Base-by-base conservation (phyloP, 352 stramenopile genomes). In the Phytophthora melonis region DNA sequence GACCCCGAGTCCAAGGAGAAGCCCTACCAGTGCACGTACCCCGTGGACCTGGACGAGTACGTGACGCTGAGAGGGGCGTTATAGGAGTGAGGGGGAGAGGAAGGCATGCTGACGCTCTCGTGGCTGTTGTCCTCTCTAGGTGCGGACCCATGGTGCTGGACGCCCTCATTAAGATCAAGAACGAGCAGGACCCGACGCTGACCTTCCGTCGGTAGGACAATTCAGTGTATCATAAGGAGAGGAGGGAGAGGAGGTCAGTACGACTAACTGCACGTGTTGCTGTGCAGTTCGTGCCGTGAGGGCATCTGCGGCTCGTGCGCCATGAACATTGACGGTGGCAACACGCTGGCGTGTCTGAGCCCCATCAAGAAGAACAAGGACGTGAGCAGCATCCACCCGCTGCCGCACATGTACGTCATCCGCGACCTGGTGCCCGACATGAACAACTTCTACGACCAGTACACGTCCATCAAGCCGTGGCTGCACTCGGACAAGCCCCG, bases 111-210 rank as follows among this genome's bases (percentile, higher is more conserved):
- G 5, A 63, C 21, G 50, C 25, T 6, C 25, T 25, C 30, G 53
- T 50, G 21, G n/a, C 11, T 58, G 53, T 55, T 66, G 19, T 56
- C 39, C 13, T 30, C n/a, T 78, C 32, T 57, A 97, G 91, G 21
- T 98, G 98, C 70, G 98, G 98, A 14, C 97, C 97, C 27, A 99
- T 99, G 98, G 94, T 99, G 50, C 83, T 99, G 56, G 98, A 99
- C 78, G 98, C 97, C n/a, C 83, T 99, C 19, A 89, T 99, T 66
- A 99, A 99, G 87, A 99, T 99, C 77, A 99, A 99, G 89, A 98
- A 98, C 78, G 97, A 99, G 72, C 94, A 99, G 86, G 98, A 99
- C 88, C 95, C 97, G 5, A 99, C 97, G 50, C 84, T 99, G 18
- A 99, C 98, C 52, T 99, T 99, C 86, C 96, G 98, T 47, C 91